Evolutionary conservation across 1,284 basidiomycete species (phyloP).

Genomic region (Ceratobasidium sp.): DNA sequence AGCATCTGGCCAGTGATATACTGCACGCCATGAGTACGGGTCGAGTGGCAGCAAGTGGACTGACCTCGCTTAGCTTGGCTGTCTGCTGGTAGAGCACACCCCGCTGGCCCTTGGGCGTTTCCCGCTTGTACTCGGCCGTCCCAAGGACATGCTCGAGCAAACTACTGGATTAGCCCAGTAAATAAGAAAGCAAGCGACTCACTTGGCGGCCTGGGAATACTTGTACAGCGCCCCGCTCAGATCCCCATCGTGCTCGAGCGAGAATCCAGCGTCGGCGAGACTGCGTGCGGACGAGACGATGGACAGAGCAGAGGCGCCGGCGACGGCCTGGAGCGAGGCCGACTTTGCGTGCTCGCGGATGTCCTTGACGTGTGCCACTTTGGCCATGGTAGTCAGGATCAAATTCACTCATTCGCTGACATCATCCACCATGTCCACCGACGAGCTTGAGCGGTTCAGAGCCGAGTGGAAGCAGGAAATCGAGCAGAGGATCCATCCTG

Average conservation of each 20-base stretch:
- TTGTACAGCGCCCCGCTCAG: constrained; percentile 39
- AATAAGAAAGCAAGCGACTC: not conserved
- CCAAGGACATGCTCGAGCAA: constrained; percentile 27
- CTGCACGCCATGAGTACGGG: constrained; percentile 10
- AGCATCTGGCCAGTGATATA: constrained; percentile 17
- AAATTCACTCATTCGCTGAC: constrained; percentile 5
- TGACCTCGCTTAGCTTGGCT: constrained; percentile 29
- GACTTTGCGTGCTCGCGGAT: constrained; percentile 30
- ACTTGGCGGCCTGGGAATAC: constrained; percentile 40
- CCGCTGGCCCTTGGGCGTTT: constrained; percentile 30
- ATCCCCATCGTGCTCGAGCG: constrained; percentile 38
- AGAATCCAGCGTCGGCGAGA: constrained; percentile 35
- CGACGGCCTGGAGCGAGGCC: constrained; percentile 15
- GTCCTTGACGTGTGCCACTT: constrained; percentile 21
- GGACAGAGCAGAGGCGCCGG: constrained; percentile 6
- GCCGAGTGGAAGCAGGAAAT: constrained; percentile 77
- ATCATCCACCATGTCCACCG: constrained; percentile 32
- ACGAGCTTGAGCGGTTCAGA: constrained; percentile 71
- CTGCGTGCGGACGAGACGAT: constrained; percentile 10
- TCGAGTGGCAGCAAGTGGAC: not conserved
- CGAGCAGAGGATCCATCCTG: constrained; percentile 39
- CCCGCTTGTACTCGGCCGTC: constrained; percentile 37
- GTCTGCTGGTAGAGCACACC: constrained; percentile 38
- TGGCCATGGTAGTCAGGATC: constrained; percentile 34
- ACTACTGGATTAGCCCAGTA: not conserved